Evolutionary conservation across 2,329 filamentous ascomycete species (phyloP).

Genomic region (Talaromyces sp.): DNA sequence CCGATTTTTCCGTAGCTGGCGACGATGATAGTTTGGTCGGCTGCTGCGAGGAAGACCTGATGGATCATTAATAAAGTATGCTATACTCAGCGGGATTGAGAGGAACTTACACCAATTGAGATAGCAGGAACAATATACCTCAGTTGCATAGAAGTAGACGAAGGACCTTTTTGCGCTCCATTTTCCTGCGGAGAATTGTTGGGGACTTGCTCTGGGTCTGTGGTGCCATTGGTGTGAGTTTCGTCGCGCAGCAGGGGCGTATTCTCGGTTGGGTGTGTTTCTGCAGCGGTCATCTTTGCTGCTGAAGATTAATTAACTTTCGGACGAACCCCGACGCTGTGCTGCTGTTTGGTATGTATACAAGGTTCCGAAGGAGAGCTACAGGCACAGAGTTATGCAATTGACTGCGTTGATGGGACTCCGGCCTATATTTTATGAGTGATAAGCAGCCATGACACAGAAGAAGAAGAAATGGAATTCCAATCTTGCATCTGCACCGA

Average conservation of each 20-base stretch:
- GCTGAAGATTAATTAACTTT: background rate
- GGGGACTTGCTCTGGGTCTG: constrained; percentile 32
- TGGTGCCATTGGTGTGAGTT: constrained; percentile 24
- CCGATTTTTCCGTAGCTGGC: constrained; percentile 81
- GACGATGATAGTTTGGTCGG: constrained; percentile 74
- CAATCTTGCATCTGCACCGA: background rate
- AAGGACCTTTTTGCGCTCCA: background rate
- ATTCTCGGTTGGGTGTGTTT: constrained; percentile 1
- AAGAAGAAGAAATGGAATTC: background rate
- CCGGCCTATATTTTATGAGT: background rate
- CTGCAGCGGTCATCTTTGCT: constrained; percentile 8
- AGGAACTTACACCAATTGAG: constrained; percentile 53
- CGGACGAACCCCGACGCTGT: background rate
- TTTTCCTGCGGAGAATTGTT: background rate
- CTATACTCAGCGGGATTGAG: background rate
- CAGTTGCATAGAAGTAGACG: constrained; percentile 29
- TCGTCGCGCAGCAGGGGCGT: constrained; percentile 15
- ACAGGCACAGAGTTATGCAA: background rate
- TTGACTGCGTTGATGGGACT: background rate
- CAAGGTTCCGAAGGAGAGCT: background rate
- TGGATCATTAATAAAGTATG: background rate
- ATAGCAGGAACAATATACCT: constrained; percentile 60
- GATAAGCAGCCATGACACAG: background rate
- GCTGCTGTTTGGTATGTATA: background rate
- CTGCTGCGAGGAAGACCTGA: constrained; percentile 65